These are phyloP conservation scores for Coemansia brasiliensis DNA, from an alignment of 192 early-diverging fungal species.

Conservation along the genomic window DNA sequence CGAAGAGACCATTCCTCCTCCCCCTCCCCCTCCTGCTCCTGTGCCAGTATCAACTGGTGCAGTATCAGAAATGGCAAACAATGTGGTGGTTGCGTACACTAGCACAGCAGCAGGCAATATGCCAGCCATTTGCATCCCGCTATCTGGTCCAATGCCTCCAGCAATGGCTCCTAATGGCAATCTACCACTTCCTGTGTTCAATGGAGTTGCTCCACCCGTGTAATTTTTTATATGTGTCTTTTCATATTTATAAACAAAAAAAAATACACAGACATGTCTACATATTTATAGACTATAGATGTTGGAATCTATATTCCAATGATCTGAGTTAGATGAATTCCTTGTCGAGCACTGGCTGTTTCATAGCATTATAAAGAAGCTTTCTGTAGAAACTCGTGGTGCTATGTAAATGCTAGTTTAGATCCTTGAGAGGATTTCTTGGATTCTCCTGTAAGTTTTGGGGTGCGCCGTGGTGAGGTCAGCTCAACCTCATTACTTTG, in stretches of 20 bases:
- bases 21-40: constrained; percentile 16
- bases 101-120: constrained; percentile 42
- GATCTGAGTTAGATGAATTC: no score
- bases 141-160: constrained; percentile 23
- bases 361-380: no score
- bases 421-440: neutral
- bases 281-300: no score
- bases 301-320: no score
- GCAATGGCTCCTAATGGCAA: constrained; percentile 10
- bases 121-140: constrained; percentile 50
- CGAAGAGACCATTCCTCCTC: constrained; percentile 13
- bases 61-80: constrained; percentile 19
- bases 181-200: constrained; percentile 37
- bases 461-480: constrained; percentile 27
- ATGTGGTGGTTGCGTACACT: constrained; percentile 44
- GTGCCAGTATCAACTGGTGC: constrained; percentile 10
- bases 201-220: constrained; percentile 29
- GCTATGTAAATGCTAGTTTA: no score
- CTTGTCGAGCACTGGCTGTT: no score
- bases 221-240: neutral
- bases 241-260: neutral
- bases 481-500: constrained; percentile 29
- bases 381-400: no score
- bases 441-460: neutral
- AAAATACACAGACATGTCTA: neutral